Evolutionary conservation across 1,139 yeast genomes (phyloP).

Genomic region (Barnettozyma hawaiiensis): DNA sequence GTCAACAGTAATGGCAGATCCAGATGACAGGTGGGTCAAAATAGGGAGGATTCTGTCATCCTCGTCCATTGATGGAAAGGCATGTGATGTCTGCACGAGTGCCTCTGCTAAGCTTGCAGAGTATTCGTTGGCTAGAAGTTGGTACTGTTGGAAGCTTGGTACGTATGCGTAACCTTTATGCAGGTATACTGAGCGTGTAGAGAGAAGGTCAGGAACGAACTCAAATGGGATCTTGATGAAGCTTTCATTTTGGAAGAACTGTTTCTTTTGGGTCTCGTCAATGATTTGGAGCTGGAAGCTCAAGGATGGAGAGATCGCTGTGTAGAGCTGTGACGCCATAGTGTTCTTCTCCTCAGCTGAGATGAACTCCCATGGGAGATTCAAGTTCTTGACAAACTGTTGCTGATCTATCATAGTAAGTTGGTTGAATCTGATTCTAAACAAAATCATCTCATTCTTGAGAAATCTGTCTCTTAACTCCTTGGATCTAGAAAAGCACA

Average conservation of each 20-base stretch:
- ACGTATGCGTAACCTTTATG: conserved; percentile 73
- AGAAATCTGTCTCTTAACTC: conserved; percentile 78
- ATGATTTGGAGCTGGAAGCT: conserved; percentile 29
- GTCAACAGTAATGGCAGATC: conserved; percentile 52
- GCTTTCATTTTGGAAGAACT: conserved; percentile 46
- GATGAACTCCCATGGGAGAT: conserved; percentile 70
- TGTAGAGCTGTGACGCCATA: conserved; percentile 46
- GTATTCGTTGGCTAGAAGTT: conserved; percentile 63
- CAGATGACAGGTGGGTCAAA: conserved; percentile 68
- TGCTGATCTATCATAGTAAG: conserved; percentile 67
- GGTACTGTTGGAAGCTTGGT: conserved; percentile 75
- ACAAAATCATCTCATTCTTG: conserved; percentile 67
- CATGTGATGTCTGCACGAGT: conserved; percentile 64
- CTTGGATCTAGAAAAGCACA: conserved; percentile 88
- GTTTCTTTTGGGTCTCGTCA: conserved; percentile 30
- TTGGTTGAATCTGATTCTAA: conserved; percentile 63
- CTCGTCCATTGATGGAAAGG: conserved; percentile 82
- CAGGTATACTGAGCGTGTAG: conserved; percentile 61
- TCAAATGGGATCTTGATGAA: conserved; percentile 86
- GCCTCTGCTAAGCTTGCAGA: conserved; percentile 46
- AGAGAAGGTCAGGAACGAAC: conserved; percentile 69
- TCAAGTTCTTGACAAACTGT: conserved; percentile 56
- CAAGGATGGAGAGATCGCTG: conserved; percentile 36
- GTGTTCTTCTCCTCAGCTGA: conserved; percentile 52
- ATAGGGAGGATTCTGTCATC: conserved; percentile 87